phyloP scores from a whole-genome alignment of 2,329 filamentous ascomycete genomes.

The Chalaropsis thielavioides region DNA sequence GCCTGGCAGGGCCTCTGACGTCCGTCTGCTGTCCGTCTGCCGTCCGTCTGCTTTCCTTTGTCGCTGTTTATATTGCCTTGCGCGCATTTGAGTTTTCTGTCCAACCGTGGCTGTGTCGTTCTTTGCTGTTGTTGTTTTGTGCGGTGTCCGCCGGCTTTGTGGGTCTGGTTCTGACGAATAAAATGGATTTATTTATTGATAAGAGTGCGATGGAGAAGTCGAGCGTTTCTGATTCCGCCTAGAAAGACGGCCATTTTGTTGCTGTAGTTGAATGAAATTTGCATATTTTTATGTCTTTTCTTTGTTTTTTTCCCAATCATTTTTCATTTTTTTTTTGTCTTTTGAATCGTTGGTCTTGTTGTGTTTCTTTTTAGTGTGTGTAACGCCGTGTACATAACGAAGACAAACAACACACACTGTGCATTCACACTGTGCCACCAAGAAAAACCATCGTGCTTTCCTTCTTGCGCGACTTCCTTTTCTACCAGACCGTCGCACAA shows the following conservation, averaged over 20 bases:
- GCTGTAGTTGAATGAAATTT: neutral
- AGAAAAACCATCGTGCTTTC: neutral
- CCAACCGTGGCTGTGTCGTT: neutral
- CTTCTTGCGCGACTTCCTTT: neutral
- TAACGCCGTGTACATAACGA: neutral
- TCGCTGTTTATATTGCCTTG: neutral
- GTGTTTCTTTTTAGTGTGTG: too few species aligned
- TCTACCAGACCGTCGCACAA: neutral
- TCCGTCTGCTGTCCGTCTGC: neutral
- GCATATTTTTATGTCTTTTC: neutral
- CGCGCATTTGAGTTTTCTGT: neutral
- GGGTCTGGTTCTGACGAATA: neutral
- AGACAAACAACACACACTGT: neutral
- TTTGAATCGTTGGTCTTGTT: too few species aligned
- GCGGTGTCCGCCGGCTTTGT: too few species aligned
- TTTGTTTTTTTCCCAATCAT: neutral
- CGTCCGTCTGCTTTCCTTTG: neutral
- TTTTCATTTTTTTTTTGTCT: neutral
- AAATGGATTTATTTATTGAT: neutral
- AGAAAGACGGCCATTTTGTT: neutral
- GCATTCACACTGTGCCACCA: neutral
- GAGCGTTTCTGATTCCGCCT: too few species aligned
- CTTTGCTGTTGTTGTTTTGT: neutral
- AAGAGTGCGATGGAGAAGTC: neutral
- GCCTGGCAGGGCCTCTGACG: neutral